Percentiles rank a stretch among this genome's conserved stretches.
Evolutionary conservation across 2,329 filamentous ascomycete genomes (phyloP).

Genomic region (Verticillium dahliae): DNA sequence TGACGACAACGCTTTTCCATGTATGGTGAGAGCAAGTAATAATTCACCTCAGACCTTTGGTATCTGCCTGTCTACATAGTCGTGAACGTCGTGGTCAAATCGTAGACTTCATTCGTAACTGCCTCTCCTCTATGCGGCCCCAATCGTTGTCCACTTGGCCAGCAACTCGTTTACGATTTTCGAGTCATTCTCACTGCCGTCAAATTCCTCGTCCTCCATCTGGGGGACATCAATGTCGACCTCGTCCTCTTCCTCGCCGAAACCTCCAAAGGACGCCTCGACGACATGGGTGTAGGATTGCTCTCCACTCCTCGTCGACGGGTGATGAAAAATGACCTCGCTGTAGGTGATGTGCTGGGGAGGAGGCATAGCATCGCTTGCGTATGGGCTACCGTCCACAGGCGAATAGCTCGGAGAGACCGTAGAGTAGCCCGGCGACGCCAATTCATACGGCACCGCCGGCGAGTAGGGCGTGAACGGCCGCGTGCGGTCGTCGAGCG

Average conservation of each 20-base stretch:
- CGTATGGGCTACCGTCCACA: not conserved
- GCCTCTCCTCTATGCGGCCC: too few relatives aligned
- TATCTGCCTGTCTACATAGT: not conserved
- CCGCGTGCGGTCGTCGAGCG: not conserved
- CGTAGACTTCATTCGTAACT: not conserved
- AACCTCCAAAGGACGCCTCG: not conserved
- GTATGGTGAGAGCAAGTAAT: not conserved
- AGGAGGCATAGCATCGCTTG: not conserved
- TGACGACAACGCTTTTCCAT: not conserved
- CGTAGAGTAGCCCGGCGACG: not conserved
- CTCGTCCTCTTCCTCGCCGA: not conserved
- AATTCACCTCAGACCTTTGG: not conserved
- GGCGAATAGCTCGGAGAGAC: not conserved
- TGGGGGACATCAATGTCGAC: not conserved
- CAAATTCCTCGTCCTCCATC: too few relatives aligned
- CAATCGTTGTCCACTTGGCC: not conserved
- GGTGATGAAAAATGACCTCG: not conserved
- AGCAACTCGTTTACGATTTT: not conserved
- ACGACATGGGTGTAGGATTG: not conserved
- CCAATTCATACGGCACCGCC: not conserved
- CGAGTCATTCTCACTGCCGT: not conserved
- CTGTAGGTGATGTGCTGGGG: not conserved
- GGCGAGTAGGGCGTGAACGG: not conserved
- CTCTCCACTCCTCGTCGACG: not conserved
- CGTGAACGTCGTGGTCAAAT: not conserved